Conservation (phyloP, 495 filamentous ascomycete genomes). For the Chaetomium fimeti region DNA sequence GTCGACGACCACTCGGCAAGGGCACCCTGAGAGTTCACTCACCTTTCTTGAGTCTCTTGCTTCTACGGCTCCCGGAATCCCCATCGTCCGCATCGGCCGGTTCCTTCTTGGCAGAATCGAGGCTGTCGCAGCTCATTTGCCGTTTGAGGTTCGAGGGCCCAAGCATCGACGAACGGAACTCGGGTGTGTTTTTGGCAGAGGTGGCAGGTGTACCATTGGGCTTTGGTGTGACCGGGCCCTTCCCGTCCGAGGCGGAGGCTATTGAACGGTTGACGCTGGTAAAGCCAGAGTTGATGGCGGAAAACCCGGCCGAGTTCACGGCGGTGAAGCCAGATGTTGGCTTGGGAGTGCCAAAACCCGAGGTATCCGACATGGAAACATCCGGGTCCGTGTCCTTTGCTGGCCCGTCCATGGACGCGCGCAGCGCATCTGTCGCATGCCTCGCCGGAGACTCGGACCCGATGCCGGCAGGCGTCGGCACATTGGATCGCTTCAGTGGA, state of each 20-base stretch:
- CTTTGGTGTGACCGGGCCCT: conserved; percentile 46
- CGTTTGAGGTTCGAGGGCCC: conserved; percentile 68
- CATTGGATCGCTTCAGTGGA: conserved; percentile 74
- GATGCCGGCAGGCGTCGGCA: conserved; percentile 65
- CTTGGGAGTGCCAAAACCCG: conserved; percentile 42
- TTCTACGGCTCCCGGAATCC: conserved; percentile 76
- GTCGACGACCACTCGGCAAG: not conserved
- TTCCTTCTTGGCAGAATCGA: conserved; percentile 56
- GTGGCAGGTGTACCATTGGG: conserved; percentile 52
- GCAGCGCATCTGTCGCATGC: conserved; percentile 64
- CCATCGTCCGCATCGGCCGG: conserved; percentile 62
- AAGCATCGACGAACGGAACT: conserved; percentile 54
- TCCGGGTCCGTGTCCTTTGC: conserved; percentile 46
- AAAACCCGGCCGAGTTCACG: conserved; percentile 55
- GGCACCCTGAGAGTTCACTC: not conserved
- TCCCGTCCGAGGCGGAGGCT: conserved; percentile 34
- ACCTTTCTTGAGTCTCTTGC: conserved; percentile 94
- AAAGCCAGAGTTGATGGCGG: conserved; percentile 61
- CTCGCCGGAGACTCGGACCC: conserved; percentile 69
- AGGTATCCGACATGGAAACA: conserved; percentile 56
- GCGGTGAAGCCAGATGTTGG: conserved; percentile 70
- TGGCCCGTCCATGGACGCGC: conserved; percentile 60
- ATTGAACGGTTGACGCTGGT: conserved; percentile 67
- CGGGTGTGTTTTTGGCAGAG: conserved; percentile 58
- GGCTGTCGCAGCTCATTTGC: conserved; percentile 73